Evolutionary conservation across 2,329 filamentous ascomycete species (phyloP).

Genomic region (Colletotrichum sp.): DNA sequence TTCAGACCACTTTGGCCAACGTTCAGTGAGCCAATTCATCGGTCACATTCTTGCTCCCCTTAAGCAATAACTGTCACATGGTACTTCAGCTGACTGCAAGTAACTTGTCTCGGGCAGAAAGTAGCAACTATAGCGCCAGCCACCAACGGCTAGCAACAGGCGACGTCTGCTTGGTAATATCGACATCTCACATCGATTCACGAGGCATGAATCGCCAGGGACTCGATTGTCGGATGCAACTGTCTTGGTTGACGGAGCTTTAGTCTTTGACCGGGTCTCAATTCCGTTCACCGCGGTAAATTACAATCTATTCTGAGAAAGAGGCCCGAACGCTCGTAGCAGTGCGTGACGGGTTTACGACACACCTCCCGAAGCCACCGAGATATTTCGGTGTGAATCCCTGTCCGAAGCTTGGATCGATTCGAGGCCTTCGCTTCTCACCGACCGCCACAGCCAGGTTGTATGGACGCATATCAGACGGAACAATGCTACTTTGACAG

Average conservation of each 20-base stretch:
- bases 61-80: not conserved
- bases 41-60: not conserved
- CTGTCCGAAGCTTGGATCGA: conserved; percentile 2
- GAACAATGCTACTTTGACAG: conserved; percentile 4
- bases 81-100: not conserved
- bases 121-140: not conserved
- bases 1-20: not conserved
- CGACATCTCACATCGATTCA: not conserved
- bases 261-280: not conserved
- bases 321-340: not conserved
- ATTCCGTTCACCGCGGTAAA: not conserved
- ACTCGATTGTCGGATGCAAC: not conserved
- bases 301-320: not conserved
- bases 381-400: conserved; percentile 11
- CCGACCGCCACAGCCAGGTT: not conserved
- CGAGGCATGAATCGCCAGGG: not conserved
- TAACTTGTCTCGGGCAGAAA: not conserved
- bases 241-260: not conserved
- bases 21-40: not conserved
- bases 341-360: not conserved
- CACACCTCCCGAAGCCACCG: not conserved
- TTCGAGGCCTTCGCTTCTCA: not conserved
- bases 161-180: not conserved
- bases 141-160: not conserved
- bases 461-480: conserved; percentile 3